Evolutionary conservation across 73 alveolate species (phyloP).

Genomic region (Paramecium sexaurelia): DNA sequence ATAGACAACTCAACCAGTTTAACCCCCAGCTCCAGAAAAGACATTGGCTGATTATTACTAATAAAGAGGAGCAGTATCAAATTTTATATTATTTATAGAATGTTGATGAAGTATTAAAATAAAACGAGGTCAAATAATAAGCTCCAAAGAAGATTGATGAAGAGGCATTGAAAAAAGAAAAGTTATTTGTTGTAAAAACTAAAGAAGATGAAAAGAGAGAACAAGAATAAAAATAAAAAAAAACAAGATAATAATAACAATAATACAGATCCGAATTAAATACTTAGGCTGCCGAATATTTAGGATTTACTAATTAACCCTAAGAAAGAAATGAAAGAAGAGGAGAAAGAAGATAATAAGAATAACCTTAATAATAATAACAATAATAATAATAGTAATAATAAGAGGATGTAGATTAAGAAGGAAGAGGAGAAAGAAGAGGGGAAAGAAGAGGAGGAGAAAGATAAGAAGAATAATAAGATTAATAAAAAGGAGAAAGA

Average conservation of each 20-base stretch:
- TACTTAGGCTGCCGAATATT: background rate
- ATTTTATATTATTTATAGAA: background rate
- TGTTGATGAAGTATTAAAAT: slow-evolving; percentile 11
- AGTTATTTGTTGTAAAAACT: slow-evolving; percentile 5
- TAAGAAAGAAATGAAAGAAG: slow-evolving; percentile 8
- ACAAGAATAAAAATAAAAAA: slow-evolving; percentile 27
- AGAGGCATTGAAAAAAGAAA: slow-evolving; percentile 31
- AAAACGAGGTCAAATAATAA: background rate
- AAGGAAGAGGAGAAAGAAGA: background rate
- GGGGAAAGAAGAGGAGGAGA: background rate
- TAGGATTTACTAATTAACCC: slow-evolving; percentile 29
- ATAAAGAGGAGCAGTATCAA: slow-evolving; percentile 23
- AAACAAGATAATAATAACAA: background rate
- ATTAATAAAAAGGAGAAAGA: slow-evolving; percentile 13
- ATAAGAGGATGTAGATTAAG: background rate
- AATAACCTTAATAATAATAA: background rate
- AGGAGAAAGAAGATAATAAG: background rate
- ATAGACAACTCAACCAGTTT: background rate
- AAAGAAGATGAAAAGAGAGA: slow-evolving; percentile 50
- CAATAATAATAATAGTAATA: background rate
- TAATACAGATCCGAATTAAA: background rate
- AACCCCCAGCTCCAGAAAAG: slow-evolving; percentile 14
- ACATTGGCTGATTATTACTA: slow-evolving; percentile 47
- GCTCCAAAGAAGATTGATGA: slow-evolving; percentile 25
- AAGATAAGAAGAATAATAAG: background rate